Evolutionary conservation across 2,329 filamentous ascomycete genomes (phyloP).

Genomic region (Penicillium corylophilum): DNA sequence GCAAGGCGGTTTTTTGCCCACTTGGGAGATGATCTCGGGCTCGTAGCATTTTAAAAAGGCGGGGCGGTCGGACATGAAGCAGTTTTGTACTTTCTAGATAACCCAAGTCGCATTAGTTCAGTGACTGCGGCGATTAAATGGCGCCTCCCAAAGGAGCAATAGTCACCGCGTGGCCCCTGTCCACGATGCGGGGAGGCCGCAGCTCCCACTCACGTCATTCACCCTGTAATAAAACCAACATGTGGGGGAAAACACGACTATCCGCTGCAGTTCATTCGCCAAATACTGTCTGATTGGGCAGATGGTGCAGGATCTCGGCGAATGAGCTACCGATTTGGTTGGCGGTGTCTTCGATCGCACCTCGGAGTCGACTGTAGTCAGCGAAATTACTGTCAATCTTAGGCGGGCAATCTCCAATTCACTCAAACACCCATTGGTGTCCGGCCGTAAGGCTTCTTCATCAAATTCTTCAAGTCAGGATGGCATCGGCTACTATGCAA

Average conservation of each 20-base stretch:
- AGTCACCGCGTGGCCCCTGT: not conserved
- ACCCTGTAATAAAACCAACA: not conserved
- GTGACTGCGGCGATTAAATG: not conserved
- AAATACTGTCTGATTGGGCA: not conserved
- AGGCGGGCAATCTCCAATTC: not conserved
- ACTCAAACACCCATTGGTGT: not conserved
- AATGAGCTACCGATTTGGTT: not conserved
- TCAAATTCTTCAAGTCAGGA: constrained; percentile 2
- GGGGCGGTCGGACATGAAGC: no score
- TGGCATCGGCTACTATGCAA: constrained; percentile 52
- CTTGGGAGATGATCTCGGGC: no score
- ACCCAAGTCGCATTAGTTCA: not conserved
- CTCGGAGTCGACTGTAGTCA: not conserved
- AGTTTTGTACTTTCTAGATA: no score
- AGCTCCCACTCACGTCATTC: not conserved
- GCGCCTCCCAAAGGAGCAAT: not conserved
- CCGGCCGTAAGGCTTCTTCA: not conserved
- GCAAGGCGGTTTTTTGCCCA: no score
- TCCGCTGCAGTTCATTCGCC: not conserved
- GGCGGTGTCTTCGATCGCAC: not conserved
- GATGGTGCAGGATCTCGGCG: not conserved
- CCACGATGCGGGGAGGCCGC: not conserved
- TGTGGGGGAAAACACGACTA: not conserved
- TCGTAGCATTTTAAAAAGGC: no score
- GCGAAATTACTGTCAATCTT: no score